A percentile compares a stretch with the other conserved stretches of the same genome.
Evolutionary conservation across 352 stramenopile genomes (phyloP).

Genomic region (Phytophthora quininea): DNA sequence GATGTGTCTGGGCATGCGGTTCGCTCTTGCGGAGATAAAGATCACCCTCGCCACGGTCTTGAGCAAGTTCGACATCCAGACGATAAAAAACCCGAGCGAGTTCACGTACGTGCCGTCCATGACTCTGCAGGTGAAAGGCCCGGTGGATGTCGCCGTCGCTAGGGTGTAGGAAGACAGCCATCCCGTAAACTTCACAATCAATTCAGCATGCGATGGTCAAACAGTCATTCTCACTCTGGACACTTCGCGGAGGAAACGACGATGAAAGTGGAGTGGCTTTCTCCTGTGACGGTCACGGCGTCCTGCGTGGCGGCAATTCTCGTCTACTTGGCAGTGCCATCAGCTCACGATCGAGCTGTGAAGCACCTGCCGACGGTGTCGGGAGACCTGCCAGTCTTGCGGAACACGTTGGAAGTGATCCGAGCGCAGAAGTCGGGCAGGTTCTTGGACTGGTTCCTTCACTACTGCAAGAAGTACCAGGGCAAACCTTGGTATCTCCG

Average conservation of each 20-base stretch:
- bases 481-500: constrained; percentile 54
- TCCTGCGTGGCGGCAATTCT: constrained; percentile 34
- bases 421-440: constrained; percentile 41
- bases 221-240: not conserved
- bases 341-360: constrained; percentile 33
- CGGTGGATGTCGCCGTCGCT: constrained; percentile 24
- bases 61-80: constrained; percentile 51
- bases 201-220: constrained; percentile 14
- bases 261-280: constrained; percentile 27
- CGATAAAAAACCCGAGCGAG: constrained; percentile 33
- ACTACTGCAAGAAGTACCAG: constrained; percentile 47
- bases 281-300: constrained; percentile 18
- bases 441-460: constrained; percentile 58
- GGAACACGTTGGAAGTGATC: constrained; percentile 60
- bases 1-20: constrained; percentile 49
- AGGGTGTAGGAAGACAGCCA: not conserved
- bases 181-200: not conserved
- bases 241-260: too few species aligned
- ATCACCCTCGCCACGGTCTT: constrained; percentile 54
- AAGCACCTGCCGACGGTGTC: constrained; percentile 40
- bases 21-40: constrained; percentile 38
- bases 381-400: constrained; percentile 46
- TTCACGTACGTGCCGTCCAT: constrained; percentile 57
- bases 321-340: constrained; percentile 35
- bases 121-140: constrained; percentile 49